Evolutionary conservation across 2,329 filamentous ascomycete genomes (phyloP), one percentile per base, ranked within the genome.

Genomic region (Atkinsonella texensis): DNA sequence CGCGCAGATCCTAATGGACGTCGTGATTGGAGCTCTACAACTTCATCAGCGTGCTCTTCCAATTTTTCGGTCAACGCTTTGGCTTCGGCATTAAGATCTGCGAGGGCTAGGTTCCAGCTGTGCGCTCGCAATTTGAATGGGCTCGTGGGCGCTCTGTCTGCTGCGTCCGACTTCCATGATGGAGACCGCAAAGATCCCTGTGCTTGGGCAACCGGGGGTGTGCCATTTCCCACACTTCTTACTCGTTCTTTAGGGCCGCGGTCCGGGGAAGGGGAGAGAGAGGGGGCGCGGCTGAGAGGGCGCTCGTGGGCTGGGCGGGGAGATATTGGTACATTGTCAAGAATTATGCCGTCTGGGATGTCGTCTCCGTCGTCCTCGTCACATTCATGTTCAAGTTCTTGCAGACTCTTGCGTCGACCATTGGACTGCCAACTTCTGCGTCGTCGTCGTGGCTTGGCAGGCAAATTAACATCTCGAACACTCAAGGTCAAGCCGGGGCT

Each of bases 311-410:
- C 70, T 1, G 80, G 81, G 2, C 81, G 74, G n/a, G 87, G 87
- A 0, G 87, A 90, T 45, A 93, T 80, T 5, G 87, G 87, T 2
- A 93, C 83, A 57, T 93, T 93, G 68, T 88, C 86, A 46, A 93
- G 77, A 49, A 89, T 76, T 23, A 87, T 77, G 50, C 87, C 86
- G 28, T 90, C 86, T 0, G 87, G 87, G 32, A 93, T 83, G 60
- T 89, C 85, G 50, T 83, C 84, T 49, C 80, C 83, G 50, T 89
- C 84, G 58, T 90, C 85, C 48, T 84, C 80, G 58, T 88, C 82
- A 55, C 78, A 90, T 62, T 91, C 87, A 51, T 80, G 78, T 63
- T 93, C 87, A 49, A 89, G 72, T 60, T 90, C 81, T 54, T 82
- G 70, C 1, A 79, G 74, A 0, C 83, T 81, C 65, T 89, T 91